These are phyloP conservation scores for Apiospora kogelbergensis DNA, from an alignment of 2,329 filamentous ascomycete species.

Conservation along the genomic window DNA sequence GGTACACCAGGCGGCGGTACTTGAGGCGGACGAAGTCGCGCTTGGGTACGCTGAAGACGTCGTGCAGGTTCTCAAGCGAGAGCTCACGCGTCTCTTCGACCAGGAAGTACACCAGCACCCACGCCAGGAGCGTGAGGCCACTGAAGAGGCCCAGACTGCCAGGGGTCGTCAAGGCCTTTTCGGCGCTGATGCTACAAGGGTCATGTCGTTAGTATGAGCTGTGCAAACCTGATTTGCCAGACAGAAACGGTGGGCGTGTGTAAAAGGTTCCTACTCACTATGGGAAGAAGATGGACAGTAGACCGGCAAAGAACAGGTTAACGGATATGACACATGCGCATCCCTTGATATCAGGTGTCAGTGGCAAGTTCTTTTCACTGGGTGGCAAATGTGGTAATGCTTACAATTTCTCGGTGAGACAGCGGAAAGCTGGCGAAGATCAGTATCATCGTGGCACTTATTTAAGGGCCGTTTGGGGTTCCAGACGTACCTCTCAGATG, in stretches of 20 bases:
- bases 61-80: conserved; percentile 40
- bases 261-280: conserved; percentile 15
- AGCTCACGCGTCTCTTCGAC: conserved; percentile 43
- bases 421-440: background rate
- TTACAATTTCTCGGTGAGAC: conserved; percentile 6
- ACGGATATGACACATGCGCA: conserved; percentile 47
- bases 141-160: conserved; percentile 46
- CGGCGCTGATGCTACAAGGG: conserved; percentile 20
- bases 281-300: conserved; percentile 44
- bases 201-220: too few species aligned
- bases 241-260: background rate
- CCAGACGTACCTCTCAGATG: conserved; percentile 39
- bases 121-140: conserved; percentile 45
- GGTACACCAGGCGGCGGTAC: background rate
- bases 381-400: background rate
- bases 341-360: conserved; percentile 24
- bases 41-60: conserved; percentile 39
- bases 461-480: background rate
- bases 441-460: background rate
- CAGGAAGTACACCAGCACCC: conserved; percentile 44
- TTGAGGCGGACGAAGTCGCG: conserved; percentile 28
- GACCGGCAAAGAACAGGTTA: conserved; percentile 47
- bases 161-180: conserved; percentile 24
- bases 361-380: background rate
- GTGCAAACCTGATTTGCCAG: too few species aligned